A percentile compares a stretch with the other conserved stretches of the same genome.
phyloP scores from a whole-genome alignment of 805 yeast genomes.

The Cyberlindnera maritima region DNA sequence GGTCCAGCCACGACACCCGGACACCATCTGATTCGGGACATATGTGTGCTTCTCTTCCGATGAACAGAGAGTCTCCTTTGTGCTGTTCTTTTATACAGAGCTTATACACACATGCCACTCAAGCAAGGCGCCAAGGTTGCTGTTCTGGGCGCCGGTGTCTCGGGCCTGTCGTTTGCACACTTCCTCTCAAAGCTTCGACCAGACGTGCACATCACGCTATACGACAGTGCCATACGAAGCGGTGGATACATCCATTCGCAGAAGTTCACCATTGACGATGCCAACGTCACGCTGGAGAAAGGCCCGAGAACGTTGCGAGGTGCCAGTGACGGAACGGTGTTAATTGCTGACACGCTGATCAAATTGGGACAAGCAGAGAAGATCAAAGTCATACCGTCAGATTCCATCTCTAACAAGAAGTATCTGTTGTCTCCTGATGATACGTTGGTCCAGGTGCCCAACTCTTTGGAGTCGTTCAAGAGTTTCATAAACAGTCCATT shows the following conservation, averaged over 20 bases:
- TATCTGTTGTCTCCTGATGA: conserved; percentile 49
- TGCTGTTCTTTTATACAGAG: no score
- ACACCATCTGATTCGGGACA: no score
- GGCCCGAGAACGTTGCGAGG: conserved; percentile 94
- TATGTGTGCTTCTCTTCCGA: no score
- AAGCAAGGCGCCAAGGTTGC: conserved; percentile 47
- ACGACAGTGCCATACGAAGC: conserved; percentile 50
- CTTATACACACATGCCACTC: conserved; percentile 5
- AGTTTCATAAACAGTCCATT: conserved; percentile 41
- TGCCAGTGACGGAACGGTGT: conserved; percentile 69
- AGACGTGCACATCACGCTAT: conserved; percentile 61
- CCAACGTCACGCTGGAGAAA: conserved; percentile 52
- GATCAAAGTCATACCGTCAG: conserved; percentile 55
- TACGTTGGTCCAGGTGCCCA: conserved; percentile 54
- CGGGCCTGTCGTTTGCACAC: conserved; percentile 76
- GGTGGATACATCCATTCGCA: conserved; percentile 83
- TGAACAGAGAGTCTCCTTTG: no score
- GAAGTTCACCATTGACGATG: conserved; percentile 30
- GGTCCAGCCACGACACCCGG: no score
- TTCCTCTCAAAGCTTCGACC: conserved; percentile 73
- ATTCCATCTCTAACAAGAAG: conserved; percentile 67
- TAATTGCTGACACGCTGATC: conserved; percentile 58
- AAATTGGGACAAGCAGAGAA: conserved; percentile 45
- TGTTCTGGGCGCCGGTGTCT: conserved; percentile 84
- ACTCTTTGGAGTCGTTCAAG: conserved; percentile 33